Evolutionary conservation across 1,139 yeast species (phyloP), one percentile per base, ranked within the genome.

Genomic region (Dujonia santamariae): DNA sequence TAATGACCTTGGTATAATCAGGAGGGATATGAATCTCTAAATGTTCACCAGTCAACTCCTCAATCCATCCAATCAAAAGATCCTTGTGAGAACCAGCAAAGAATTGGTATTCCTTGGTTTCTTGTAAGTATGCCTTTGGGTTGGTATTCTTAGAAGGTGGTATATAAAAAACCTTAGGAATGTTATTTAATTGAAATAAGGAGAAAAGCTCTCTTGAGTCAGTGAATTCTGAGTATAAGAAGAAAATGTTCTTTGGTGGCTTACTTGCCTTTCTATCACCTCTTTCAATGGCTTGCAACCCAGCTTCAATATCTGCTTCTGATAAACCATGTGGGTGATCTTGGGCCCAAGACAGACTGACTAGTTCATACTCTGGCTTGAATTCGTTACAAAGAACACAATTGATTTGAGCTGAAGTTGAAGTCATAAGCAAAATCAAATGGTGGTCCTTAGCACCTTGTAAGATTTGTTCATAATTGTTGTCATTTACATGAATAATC

Each of bases 381-480:
- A 85, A 72, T 32, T 81, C 79, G 18, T 64, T 50, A 68, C 99
- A 92, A 40, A 86, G 67, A 2, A 69, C 67, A 62, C 98, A 92
- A 23, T 86, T 86, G 53, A 87, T 74, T 46, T 78, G 78, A 1
- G 86, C 67, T 25, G 80, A 72, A 13, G 80, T 75, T 2, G 97
- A 88, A 0, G 97, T 85, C 46, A 92, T 62, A 36, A 84, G 67
- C 28, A 80, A 57, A 18, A 85, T 70, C 14, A 85, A 50, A 32
- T 83, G 75, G 55, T 77, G 80, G 49, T 87, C 88, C 49, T 92
- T 72, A 18, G 81, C 80, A 2, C 90, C 88, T 20, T 65, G 63
- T 40, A 88, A 67, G 20, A 84, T 56, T 25, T 63, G 57, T 44
- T 75, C 70, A 53, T 70, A 85, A 50, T 81, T 84, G 34, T 58